Percentiles rank a stretch among this genome's conserved stretches.
Evolutionary conservation across 768 basidiomycete genomes (phyloP).

Genomic region (Boletellus sp.): DNA sequence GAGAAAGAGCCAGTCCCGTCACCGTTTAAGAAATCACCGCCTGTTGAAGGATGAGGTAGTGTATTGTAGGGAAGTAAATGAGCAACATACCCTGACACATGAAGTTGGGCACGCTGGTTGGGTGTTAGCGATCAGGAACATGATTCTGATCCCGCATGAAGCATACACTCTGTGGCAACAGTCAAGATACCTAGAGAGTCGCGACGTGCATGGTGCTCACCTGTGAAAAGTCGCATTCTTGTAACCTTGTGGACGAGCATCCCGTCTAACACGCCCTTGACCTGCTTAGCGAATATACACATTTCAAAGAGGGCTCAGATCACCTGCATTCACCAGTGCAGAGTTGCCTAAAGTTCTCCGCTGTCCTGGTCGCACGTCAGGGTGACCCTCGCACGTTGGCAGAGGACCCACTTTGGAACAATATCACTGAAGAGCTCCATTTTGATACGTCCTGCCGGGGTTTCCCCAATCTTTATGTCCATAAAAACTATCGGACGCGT

Average conservation of each 20-base stretch:
- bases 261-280: constrained; percentile 31
- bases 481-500: constrained; percentile 92
- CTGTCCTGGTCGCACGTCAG: constrained; percentile 56
- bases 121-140: constrained; percentile 8
- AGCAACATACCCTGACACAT: constrained; percentile 80
- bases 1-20: constrained; percentile 96
- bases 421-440: constrained; percentile 98
- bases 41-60: constrained; percentile 34
- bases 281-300: constrained; percentile 7
- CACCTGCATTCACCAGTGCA: constrained; percentile 97
- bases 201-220: constrained; percentile 40
- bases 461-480: constrained; percentile 96
- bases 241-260: constrained; percentile 85
- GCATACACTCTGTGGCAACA: constrained; percentile 61
- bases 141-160: constrained; percentile 1
- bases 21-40: constrained; percentile 90
- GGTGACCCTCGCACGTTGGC: neutral
- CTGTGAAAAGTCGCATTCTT: constrained; percentile 90
- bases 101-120: constrained; percentile 76
- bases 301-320: constrained; percentile 12
- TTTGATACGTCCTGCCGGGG: constrained; percentile 90
- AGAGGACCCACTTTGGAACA: constrained; percentile 74
- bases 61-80: neutral
- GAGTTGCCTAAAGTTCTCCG: constrained; percentile 95
- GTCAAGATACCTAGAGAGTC: constrained; percentile 10